phyloP scores from a whole-genome alignment of 148 eudicot species.

The Persicaria tinctoria region DNA sequence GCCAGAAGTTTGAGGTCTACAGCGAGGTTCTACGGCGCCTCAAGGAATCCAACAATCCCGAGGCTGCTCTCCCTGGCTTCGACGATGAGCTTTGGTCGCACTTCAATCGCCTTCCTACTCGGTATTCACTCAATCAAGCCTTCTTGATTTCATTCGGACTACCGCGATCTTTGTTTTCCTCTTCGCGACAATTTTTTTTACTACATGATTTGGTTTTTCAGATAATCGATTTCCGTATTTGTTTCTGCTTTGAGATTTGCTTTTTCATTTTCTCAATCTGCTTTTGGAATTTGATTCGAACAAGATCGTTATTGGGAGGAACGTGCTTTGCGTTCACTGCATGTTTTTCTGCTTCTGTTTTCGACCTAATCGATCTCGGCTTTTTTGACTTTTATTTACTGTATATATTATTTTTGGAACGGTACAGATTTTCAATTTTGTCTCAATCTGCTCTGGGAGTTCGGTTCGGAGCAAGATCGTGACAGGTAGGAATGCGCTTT shows the following conservation, averaged over 20 bases:
- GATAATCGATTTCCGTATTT: neutral
- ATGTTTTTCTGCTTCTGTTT: too few species aligned
- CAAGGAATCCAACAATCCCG: conserved; percentile 48
- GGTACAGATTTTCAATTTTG: neutral
- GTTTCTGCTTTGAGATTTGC: neutral
- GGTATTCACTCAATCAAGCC: conserved; percentile 27
- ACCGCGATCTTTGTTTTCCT: neutral
- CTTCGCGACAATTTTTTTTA: neutral
- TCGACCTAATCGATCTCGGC: too few species aligned
- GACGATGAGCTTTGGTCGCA: conserved; percentile 89
- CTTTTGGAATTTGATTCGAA: too few species aligned
- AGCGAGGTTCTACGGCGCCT: conserved; percentile 75
- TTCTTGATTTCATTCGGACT: neutral
- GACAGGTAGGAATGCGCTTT: neutral
- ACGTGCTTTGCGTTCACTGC: too few species aligned
- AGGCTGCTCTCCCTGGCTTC: conserved; percentile 45
- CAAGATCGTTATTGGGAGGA: too few species aligned
- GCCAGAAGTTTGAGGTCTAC: conserved; percentile 74
- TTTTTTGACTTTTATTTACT: too few species aligned
- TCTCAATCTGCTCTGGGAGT: neutral
- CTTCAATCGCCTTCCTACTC: conserved; percentile 80
- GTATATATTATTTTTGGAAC: neutral
- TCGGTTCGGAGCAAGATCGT: neutral
- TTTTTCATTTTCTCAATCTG: neutral
- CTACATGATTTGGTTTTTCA: neutral